Percentiles rank a stretch among this genome's conserved stretches.
These are phyloP conservation scores for Begonia loranthoides DNA, from an alignment of 306 rosid species.

Conservation along the genomic window DNA sequence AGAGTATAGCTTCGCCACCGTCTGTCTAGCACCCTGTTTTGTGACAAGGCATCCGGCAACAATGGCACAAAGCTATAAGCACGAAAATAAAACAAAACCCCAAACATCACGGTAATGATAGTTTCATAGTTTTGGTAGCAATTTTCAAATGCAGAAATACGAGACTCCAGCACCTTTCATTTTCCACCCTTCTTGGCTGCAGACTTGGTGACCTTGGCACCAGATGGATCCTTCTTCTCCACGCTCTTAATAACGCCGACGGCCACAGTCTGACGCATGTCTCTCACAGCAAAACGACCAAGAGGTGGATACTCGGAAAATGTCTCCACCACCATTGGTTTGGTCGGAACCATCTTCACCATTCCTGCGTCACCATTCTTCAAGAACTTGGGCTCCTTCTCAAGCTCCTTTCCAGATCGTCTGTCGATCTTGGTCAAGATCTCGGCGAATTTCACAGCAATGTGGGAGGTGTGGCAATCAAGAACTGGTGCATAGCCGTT, in stretches of 20 bases:
- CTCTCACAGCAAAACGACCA: slow-evolving; percentile 31
- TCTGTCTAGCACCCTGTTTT: slow-evolving; percentile 21
- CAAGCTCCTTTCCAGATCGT: slow-evolving; percentile 21
- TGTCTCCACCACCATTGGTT: slow-evolving; percentile 35
- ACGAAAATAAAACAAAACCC: slow-evolving; percentile 5
- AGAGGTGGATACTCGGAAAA: slow-evolving; percentile 28
- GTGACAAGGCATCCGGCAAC: slow-evolving; percentile 9
- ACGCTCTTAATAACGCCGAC: slow-evolving; percentile 21
- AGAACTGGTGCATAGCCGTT: slow-evolving; percentile 28
- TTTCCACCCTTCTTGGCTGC: slow-evolving; percentile 36
- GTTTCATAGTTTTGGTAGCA: neutral
- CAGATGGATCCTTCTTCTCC: slow-evolving; percentile 46
- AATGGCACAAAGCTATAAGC: neutral
- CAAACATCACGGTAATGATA: neutral
- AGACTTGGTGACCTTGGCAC: slow-evolving; percentile 50
- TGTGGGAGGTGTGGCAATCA: slow-evolving; percentile 30
- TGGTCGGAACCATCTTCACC: slow-evolving; percentile 33
- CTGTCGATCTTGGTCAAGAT: slow-evolving; percentile 23
- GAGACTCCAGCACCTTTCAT: slow-evolving; percentile 19
- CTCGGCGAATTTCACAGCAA: slow-evolving; percentile 29
- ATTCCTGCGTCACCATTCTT: slow-evolving; percentile 30
- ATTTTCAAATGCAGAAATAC: neutral
- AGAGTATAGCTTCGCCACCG: slow-evolving; percentile 16
- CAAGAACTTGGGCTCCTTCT: slow-evolving; percentile 21
- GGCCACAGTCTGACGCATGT: slow-evolving; percentile 23